Evolutionary conservation across 1,139 yeast species (phyloP).

Genomic region (Pichia sp.): DNA sequence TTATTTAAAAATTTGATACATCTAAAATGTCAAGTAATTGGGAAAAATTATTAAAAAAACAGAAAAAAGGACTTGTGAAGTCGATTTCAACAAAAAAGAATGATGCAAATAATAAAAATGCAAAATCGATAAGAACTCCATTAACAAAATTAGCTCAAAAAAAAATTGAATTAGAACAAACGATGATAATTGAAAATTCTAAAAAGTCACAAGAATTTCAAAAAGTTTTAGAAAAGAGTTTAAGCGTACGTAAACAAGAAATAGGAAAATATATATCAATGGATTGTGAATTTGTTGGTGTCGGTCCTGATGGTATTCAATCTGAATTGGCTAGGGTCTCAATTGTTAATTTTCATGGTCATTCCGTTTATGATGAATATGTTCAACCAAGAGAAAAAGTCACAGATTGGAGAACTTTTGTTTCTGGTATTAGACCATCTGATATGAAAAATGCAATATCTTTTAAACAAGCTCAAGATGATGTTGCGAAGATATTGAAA

Average conservation of each 20-base stretch:
- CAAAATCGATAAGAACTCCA: slow-evolving; percentile 16
- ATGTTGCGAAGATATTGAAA: slow-evolving; percentile 44
- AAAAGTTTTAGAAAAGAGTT: neutral
- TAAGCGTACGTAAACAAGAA: slow-evolving; percentile 21
- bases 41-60: slow-evolving; percentile 14
- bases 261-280: slow-evolving; percentile 73
- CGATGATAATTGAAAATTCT: neutral
- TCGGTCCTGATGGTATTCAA: slow-evolving; percentile 62
- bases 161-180: neutral
- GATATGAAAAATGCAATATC: slow-evolving; percentile 62
- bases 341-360: slow-evolving; percentile 76
- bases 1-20: no score
- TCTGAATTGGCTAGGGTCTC: slow-evolving; percentile 84
- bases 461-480: slow-evolving; percentile 59
- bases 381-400: slow-evolving; percentile 73
- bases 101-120: slow-evolving; percentile 13
- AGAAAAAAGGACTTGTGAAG: slow-evolving; percentile 5
- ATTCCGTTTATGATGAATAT: slow-evolving; percentile 59
- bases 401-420: slow-evolving; percentile 91
- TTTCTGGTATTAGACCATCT: slow-evolving; percentile 74
- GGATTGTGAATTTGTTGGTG: slow-evolving; percentile 94
- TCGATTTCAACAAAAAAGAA: slow-evolving; percentile 7
- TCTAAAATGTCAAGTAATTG: slow-evolving; percentile 8
- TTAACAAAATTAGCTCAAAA: slow-evolving; percentile 5
- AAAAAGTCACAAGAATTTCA: slow-evolving; percentile 6